Evolutionary conservation across 2,329 filamentous ascomycete species (phyloP), one percentile per base, ranked within the genome.

Genomic region (Fusarium tupiense): DNA sequence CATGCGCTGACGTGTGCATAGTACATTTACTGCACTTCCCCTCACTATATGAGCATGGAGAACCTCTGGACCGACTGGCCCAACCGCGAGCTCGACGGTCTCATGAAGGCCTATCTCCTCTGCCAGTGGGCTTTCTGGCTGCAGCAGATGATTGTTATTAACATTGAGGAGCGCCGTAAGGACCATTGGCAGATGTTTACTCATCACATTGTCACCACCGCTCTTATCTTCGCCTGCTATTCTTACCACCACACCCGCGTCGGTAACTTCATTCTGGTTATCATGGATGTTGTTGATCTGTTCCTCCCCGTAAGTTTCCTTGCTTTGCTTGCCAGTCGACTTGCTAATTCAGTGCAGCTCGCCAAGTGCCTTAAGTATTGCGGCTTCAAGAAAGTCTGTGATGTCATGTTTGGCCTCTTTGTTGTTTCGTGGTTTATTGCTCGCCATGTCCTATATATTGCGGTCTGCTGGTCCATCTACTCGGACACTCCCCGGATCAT

Each of bases 101-200:
- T 94, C 19, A 90, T 93, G 84, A 98, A 98, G 85, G 91, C 90
- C 82, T 99, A 99, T 83, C 94, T 97, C 79, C 88, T 99, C 38
- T 92, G 92, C 20, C 95, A 98, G 82, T 93, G 95, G 84, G 92
- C 93, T 31, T 98, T 98, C 83, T 98, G 94, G 93, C 83, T 98
- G 54, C 96, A 98, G 84, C 95, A 98, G 84, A 93, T 98, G 74
- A 86, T 98, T 38, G 94, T 98, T 66, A 94, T 98, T 81, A 93
- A 98, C 83, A 95, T 98, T 69, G 96, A 99, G 84, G 94, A 97
- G 84, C 91, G 93, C 75, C 90, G 96, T 79, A 98, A 98, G 85
- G 96, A 99, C 79, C 93, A 98, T 83, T 93, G 91, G 86, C 96
- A 98, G 83, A 98, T 98, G 96, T 91, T 98, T 76, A 92, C 91